Evolutionary conservation across 2,329 filamentous ascomycete genomes (phyloP).

Genomic region (Paecilomyces niveus): DNA sequence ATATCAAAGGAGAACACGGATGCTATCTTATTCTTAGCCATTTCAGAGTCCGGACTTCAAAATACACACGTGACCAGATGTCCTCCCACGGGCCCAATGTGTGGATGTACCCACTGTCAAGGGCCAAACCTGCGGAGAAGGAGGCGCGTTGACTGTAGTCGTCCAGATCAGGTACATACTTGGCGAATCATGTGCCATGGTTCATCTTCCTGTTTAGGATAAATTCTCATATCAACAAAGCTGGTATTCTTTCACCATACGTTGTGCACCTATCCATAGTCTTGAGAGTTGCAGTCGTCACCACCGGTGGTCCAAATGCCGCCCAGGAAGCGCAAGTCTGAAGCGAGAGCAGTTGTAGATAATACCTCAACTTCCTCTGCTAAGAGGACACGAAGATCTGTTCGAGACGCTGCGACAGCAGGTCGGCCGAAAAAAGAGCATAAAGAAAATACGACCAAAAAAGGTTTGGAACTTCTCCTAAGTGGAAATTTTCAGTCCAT

Average conservation of each 20-base stretch:
- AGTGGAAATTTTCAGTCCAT: not conserved
- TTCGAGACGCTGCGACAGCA: slow-evolving; percentile 5
- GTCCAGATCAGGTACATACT: too few species aligned
- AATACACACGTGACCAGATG: too few species aligned
- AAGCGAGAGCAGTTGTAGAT: slow-evolving; percentile 13
- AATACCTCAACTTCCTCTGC: slow-evolving; percentile 6
- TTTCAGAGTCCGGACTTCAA: too few species aligned
- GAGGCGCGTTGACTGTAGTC: too few species aligned
- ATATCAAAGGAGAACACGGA: too few species aligned
- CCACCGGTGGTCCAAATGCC: slow-evolving; percentile 5
- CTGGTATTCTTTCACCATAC: not conserved
- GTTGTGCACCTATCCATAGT: not conserved
- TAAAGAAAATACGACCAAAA: slow-evolving; percentile 1
- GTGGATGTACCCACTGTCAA: too few species aligned
- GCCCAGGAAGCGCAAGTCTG: slow-evolving; percentile 22
- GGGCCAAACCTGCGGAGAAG: too few species aligned
- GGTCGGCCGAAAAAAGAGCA: slow-evolving; percentile 1
- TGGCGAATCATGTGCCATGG: too few species aligned
- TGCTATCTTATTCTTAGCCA: too few species aligned
- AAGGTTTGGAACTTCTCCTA: not conserved
- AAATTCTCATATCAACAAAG: not conserved
- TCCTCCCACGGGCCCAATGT: too few species aligned
- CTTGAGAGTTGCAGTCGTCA: not conserved
- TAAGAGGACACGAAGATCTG: slow-evolving; percentile 15
- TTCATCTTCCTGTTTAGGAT: not conserved